phyloP scores from a whole-genome alignment of 2,329 filamentous ascomycete genomes.

The Lachnellula arida region DNA sequence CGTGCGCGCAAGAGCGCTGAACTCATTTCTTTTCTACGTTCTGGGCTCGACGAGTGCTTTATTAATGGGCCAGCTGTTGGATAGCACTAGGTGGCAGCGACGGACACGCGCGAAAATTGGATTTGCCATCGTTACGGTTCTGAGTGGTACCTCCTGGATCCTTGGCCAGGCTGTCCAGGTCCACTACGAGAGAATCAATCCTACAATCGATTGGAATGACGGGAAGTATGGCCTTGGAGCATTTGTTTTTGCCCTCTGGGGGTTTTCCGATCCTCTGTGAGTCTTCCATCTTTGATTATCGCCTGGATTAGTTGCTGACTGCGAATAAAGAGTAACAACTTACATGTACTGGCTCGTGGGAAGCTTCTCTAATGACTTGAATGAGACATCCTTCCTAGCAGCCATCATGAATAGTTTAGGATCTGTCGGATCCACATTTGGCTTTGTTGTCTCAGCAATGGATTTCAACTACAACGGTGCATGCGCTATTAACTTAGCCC shows the following conservation, averaged over 20 bases:
- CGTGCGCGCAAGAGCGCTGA: neutral
- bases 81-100: neutral
- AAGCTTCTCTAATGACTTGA: neutral
- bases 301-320: neutral
- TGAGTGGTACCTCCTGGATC: neutral
- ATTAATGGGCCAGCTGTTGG: neutral
- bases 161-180: neutral
- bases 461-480: neutral
- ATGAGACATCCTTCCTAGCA: neutral
- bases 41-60: neutral
- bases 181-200: neutral
- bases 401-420: neutral
- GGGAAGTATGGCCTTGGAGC: neutral
- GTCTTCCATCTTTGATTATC: neutral
- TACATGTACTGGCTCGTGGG: neutral
- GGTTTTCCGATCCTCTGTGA: neutral
- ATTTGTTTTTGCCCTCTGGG: neutral
- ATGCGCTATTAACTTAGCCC: neutral
- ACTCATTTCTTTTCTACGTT: neutral
- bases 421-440: neutral
- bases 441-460: neutral
- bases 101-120: neutral
- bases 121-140: neutral
- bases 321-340: neutral
- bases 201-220: neutral